Base-by-base conservation (phyloP, 169 alveolate species). In the Eimeria zaria region DNA sequence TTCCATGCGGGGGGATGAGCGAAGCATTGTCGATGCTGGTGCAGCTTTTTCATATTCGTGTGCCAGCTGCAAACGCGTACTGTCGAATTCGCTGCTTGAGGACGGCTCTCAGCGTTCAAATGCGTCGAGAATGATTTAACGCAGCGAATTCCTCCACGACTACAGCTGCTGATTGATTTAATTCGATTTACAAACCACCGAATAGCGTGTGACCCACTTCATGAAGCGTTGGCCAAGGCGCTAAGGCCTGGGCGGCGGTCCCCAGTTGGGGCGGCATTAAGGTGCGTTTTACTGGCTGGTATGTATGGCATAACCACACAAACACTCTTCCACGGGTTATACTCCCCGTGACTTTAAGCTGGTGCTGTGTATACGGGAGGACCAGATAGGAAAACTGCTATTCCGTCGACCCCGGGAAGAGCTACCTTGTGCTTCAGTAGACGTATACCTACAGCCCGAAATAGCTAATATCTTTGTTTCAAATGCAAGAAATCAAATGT, bases 1-100 rank as follows among this genome's bases (percentile, higher is more conserved):
- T 60, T 84, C 92, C 74, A 84, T 55, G 92, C 92, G 92, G 58
- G 92, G 92, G 44, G 92, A 84, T 41, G 92, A 80, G 92, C 92
- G 92, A 62, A 27, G 92, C 92, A 84, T 84, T 48, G 18, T 84
- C 60, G 51, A 84, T 55, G 62, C 81, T 33, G 20, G 53, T 39
- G 39, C 92, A 84, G 39, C 27, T 36, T 30, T 33, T 83, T 84
- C 55, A 71, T 71, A 36, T 84, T 84, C 81, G 89, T 12, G 30
- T 80, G 48, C 51, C 39, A 22, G 55, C 51, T 80, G n/a, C 9
- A 53, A n/a, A 24, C 48, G 44, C 51, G 71, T 48, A 41, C 39
- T 39, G 11, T 30, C 27, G 33, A 39, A 73, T 55, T 73, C 53
- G 58, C 22, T 74, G 41, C 24, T 6, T n/a, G 58, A 12, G 85